These are phyloP conservation scores for Nicotiana obtusifolia DNA, from an alignment of 257 asterid genomes.

Conservation along the genomic window DNA sequence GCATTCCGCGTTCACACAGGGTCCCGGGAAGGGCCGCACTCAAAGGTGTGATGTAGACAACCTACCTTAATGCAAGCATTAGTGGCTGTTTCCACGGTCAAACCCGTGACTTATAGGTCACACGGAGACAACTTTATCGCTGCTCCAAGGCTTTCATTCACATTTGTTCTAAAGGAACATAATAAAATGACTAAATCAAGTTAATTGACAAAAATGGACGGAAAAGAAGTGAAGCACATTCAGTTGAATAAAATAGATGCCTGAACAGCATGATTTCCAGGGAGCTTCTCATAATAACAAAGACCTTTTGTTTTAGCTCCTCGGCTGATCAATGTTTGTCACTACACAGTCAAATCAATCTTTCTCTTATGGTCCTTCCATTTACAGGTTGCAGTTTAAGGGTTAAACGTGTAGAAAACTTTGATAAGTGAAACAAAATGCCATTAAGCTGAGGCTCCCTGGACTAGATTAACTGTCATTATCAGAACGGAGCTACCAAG, in stretches of 20 bases:
- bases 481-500: neutral
- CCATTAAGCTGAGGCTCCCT: neutral
- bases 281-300: neutral
- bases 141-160: no score
- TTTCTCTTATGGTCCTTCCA: neutral
- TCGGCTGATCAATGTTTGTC: neutral
- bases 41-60: no score
- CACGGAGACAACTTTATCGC: no score
- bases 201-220: neutral
- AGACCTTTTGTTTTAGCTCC: neutral
- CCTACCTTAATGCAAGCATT: no score
- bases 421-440: neutral
- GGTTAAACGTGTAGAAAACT: neutral
- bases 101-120: no score
- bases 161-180: neutral
- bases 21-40: no score
- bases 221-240: neutral
- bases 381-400: neutral
- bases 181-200: neutral
- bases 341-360: neutral
- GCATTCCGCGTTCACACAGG: no score
- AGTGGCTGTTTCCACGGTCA: no score
- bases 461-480: neutral
- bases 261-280: neutral
- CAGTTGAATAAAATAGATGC: neutral